These are phyloP conservation scores for Xylariaceae sp. DNA, from an alignment of 2,329 filamentous ascomycete genomes.

Conservation along the genomic window DNA sequence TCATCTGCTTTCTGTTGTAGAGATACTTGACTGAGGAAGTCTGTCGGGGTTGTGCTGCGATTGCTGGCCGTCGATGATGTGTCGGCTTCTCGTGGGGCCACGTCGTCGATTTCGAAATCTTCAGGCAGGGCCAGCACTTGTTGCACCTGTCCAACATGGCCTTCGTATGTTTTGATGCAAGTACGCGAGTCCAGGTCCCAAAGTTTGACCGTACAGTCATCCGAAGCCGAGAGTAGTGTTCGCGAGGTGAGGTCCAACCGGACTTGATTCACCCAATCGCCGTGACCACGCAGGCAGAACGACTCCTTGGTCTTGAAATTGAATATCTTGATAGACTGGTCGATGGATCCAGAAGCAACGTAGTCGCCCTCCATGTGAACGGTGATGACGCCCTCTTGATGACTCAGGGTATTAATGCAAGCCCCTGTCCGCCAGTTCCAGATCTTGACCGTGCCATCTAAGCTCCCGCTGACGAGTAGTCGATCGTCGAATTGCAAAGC, in stretches of 20 bases:
- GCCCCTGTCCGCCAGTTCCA: constrained; percentile 97
- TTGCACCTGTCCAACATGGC: constrained; percentile 93
- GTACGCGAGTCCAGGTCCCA: constrained; percentile 87
- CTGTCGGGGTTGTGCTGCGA: constrained; percentile 41
- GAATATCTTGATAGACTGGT: constrained; percentile 88
- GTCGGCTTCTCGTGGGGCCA: constrained; percentile 54
- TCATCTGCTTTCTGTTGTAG: constrained; percentile 35
- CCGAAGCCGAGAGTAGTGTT: constrained; percentile 88
- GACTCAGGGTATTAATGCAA: constrained; percentile 77
- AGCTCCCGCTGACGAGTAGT: constrained; percentile 84
- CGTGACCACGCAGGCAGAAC: constrained; percentile 78
- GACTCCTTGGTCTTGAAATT: constrained; percentile 83
- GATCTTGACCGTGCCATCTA: constrained; percentile 84
- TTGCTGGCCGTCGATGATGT: constrained; percentile 48
- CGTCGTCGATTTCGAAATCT: constrained; percentile 86
- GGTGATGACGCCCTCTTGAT: constrained; percentile 78
- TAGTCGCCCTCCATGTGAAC: constrained; percentile 84
- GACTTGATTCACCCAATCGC: constrained; percentile 96
- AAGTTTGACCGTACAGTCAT: constrained; percentile 86
- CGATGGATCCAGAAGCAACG: constrained; percentile 84
- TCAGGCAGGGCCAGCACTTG: constrained; percentile 80
- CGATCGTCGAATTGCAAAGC: constrained; percentile 90
- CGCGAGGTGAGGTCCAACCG: constrained; percentile 77
- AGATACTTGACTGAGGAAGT: constrained; percentile 24
- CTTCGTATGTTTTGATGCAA: constrained; percentile 75